Evolutionary conservation across 148 eudicot species (phyloP), one percentile per base, ranked within the genome.

Genomic region (Diospyros kaki): DNA sequence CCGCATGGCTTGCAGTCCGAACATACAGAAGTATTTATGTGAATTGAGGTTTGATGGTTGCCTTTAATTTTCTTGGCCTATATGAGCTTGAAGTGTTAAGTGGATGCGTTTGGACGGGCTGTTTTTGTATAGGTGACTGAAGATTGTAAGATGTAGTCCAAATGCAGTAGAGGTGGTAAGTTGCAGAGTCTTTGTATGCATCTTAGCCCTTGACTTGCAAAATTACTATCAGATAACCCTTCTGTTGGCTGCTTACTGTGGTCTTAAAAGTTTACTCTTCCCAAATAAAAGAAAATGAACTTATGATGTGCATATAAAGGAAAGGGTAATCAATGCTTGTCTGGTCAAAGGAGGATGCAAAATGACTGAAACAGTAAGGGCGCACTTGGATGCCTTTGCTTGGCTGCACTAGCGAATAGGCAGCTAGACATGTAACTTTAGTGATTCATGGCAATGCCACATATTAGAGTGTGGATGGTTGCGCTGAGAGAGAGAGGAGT

Each of bases 51-150:
- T 78, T 83, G 69, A 66, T 68, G 76, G 78, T 74, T 82, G 77
- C 64, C 69, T 76, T 80, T 76, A 43, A 64, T 38, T 71, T 60
- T 61, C 4, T 77, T 74, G 65, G 81, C 82, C 69, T 82, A 66
- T 87, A 71, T 80, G 75, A 71, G 74, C 79, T 76, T 77, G 84
- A 75, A 65, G 53, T 66, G 74, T 66, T 60, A 58, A 73, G 79
- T 79, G 76, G 81, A 62, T 46, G 70, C 17, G 54, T 68, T 52
- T 60, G 79, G 80, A 54, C 74, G 80, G 75, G 44, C 4, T 40
- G 28, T 74, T 81, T 83, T 87, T 90, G 88, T 86, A 87, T 87
- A 87, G 88, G 77, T 83, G 84, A 81, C 80, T 69, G 45, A 80
- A 75, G 81, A 48, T 74, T 84, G 83, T 84, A 79, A 62, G 45